Conservation (phyloP, 352 stramenopile species). For the Pythium diclinum region DNA sequence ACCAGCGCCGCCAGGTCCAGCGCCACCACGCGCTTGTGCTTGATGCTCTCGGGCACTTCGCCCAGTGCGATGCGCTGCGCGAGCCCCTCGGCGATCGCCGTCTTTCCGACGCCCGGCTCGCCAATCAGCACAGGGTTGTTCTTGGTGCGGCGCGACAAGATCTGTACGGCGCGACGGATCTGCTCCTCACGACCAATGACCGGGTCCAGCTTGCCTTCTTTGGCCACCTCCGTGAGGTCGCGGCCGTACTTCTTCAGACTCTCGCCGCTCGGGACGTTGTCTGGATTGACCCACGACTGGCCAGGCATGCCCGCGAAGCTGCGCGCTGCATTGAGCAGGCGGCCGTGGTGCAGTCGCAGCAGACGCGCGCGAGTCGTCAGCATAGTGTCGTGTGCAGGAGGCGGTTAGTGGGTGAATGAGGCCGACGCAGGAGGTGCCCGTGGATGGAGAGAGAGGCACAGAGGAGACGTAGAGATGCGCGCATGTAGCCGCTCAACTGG, state of each 20-base stretch:
- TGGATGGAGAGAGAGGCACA: not conserved
- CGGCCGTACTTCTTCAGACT: slow-evolving; percentile 90
- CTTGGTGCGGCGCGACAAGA: slow-evolving; percentile 95
- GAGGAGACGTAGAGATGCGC: not conserved
- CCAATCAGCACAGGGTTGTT: slow-evolving; percentile 98
- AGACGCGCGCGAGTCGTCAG: slow-evolving; percentile 6
- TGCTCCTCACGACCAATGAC: slow-evolving; percentile 98
- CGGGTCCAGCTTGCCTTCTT: slow-evolving; percentile 96
- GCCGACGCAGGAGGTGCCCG: not conserved
- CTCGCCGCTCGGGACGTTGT: slow-evolving; percentile 78
- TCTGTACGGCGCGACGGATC: slow-evolving; percentile 95
- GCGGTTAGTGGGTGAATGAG: not conserved
- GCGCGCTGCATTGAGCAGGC: not conserved
- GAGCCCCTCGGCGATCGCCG: slow-evolving; percentile 93
- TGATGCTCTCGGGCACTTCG: slow-evolving; percentile 94
- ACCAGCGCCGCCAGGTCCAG: slow-evolving; percentile 97
- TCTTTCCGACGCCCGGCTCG: slow-evolving; percentile 97
- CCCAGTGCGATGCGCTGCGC: slow-evolving; percentile 95
- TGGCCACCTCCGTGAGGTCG: slow-evolving; percentile 91
- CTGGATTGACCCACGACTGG: slow-evolving; percentile 69
- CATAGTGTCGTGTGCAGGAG: not conserved
- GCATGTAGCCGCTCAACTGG: not conserved
- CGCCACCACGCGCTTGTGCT: slow-evolving; percentile 83
- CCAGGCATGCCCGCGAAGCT: slow-evolving; percentile 1
- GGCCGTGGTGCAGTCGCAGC: slow-evolving; percentile 3